Conservation (phyloP, 106 monocot genomes). For the Amphibolis antarctica region DNA sequence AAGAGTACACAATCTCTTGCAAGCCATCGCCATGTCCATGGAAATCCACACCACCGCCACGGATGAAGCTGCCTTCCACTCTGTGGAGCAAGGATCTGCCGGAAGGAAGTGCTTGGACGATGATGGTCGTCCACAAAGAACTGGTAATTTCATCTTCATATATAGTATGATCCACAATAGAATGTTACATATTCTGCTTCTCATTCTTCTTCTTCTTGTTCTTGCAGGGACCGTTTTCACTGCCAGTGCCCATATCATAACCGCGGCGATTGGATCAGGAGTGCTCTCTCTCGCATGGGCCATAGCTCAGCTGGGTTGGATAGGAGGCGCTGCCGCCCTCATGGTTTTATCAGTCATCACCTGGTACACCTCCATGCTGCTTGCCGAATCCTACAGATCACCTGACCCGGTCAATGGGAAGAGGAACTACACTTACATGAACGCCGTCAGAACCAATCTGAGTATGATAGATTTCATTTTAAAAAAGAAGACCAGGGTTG, state of each 20-base stretch:
- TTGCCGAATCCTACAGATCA: conserved; percentile 19
- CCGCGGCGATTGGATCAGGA: conserved; percentile 23
- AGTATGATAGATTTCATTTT: conserved; percentile 8
- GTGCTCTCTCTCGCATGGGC: conserved; percentile 24
- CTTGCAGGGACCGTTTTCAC: conserved; percentile 14
- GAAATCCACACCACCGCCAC: not conserved
- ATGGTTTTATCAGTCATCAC: conserved; percentile 20
- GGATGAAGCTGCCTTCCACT: not conserved
- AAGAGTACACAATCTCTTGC: not conserved
- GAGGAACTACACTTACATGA: conserved; percentile 27
- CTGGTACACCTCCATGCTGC: conserved; percentile 22
- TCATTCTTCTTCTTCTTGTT: not conserved
- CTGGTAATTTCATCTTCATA: not conserved
- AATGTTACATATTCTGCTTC: not conserved
- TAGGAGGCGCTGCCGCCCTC: conserved; percentile 11
- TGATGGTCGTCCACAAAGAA: conserved; percentile 9
- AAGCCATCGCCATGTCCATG: not conserved
- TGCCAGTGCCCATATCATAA: conserved; percentile 21
- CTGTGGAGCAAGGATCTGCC: not conserved
- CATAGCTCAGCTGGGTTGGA: conserved; percentile 26
- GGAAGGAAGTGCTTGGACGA: conserved; percentile 5
- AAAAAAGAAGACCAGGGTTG: not conserved
- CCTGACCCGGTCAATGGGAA: conserved; percentile 18
- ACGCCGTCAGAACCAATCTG: conserved; percentile 16
- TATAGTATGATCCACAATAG: too few species aligned